These are phyloP conservation scores for Inonotus obliquus DNA, from an alignment of 1,284 basidiomycete species.

Conservation along the genomic window DNA sequence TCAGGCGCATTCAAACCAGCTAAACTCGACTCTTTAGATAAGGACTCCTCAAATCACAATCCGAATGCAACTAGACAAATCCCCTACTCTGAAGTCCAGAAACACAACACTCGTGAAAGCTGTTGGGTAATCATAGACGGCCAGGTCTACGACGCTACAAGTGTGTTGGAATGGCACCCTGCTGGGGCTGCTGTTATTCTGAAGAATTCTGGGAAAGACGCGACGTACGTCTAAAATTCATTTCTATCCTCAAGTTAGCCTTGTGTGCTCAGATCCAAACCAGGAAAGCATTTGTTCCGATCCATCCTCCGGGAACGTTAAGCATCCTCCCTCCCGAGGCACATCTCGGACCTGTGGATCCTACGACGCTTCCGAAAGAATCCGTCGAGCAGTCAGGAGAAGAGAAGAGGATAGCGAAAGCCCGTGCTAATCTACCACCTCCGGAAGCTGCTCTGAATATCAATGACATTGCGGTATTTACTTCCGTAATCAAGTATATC, in stretches of 20 bases:
- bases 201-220: slow-evolving; percentile 48
- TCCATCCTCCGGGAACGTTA: slow-evolving; percentile 32
- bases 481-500: background rate
- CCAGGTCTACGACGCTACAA: slow-evolving; percentile 40
- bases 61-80: slow-evolving; percentile 25
- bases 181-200: slow-evolving; percentile 47
- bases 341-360: slow-evolving; percentile 44
- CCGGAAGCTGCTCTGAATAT: slow-evolving; percentile 41
- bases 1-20: background rate
- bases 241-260: background rate
- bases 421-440: slow-evolving; percentile 36
- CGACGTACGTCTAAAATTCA: slow-evolving; percentile 36
- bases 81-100: slow-evolving; percentile 43
- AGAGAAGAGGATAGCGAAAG: slow-evolving; percentile 37
- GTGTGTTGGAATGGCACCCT: slow-evolving; percentile 41
- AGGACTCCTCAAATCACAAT: background rate
- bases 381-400: slow-evolving; percentile 34
- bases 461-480: slow-evolving; percentile 38
- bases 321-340: slow-evolving; percentile 28
- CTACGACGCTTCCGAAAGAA: slow-evolving; percentile 34
- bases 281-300: slow-evolving; percentile 35
- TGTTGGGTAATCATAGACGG: slow-evolving; percentile 51
- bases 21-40: background rate
- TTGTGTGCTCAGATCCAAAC: background rate
- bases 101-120: slow-evolving; percentile 42